Conservation (phyloP, 768 basidiomycete genomes). For the Zangia roseola region DNA sequence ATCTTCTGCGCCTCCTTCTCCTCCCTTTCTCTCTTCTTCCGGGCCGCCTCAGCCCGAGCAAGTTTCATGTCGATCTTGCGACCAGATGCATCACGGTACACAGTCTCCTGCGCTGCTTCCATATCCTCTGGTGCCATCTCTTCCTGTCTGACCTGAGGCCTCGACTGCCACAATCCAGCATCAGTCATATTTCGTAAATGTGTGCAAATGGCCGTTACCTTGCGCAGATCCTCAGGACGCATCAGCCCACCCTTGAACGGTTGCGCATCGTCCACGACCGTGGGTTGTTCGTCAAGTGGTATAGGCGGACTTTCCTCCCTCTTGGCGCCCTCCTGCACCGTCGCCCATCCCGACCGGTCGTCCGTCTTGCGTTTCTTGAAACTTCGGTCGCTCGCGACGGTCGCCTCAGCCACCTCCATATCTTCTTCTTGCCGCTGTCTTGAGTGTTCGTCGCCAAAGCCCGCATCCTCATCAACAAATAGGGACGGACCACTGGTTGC, state of each 20-base stretch:
- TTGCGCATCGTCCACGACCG: slow-evolving; percentile 47
- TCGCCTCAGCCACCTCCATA: slow-evolving; percentile 54
- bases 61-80: slow-evolving; percentile 87
- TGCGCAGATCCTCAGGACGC: slow-evolving; percentile 71
- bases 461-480: slow-evolving; percentile 70
- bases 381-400: slow-evolving; percentile 68
- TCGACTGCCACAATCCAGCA: slow-evolving; percentile 33
- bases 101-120: slow-evolving; percentile 77
- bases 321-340: slow-evolving; percentile 51
- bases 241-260: slow-evolving; percentile 76
- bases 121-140: slow-evolving; percentile 46
- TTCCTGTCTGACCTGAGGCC: slow-evolving; percentile 33
- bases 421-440: slow-evolving; percentile 56
- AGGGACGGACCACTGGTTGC: slow-evolving; percentile 27
- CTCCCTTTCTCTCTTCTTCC: slow-evolving; percentile 75
- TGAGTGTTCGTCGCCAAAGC: slow-evolving; percentile 52
- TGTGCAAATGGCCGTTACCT: slow-evolving; percentile 30
- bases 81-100: slow-evolving; percentile 90
- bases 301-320: slow-evolving; percentile 53
- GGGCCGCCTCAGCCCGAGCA: slow-evolving; percentile 80
- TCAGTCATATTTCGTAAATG: not conserved
- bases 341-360: slow-evolving; percentile 65
- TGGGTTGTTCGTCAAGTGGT: slow-evolving; percentile 66
- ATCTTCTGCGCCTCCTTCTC: slow-evolving; percentile 89
- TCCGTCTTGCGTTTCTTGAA: slow-evolving; percentile 74